phyloP scores from a whole-genome alignment of 306 rosid genomes.

The Trifolium fragiferum region DNA sequence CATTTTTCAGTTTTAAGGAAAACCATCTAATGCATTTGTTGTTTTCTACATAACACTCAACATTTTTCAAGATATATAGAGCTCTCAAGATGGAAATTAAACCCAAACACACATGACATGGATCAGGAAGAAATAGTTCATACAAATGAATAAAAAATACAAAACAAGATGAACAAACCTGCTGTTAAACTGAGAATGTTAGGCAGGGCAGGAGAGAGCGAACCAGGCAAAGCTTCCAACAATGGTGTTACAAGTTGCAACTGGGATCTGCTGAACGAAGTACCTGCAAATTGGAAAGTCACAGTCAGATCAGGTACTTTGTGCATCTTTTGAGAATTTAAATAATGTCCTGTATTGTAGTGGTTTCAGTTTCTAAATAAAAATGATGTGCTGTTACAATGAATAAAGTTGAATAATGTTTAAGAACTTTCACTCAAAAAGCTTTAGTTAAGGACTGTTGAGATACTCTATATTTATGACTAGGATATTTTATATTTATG shows the following conservation, averaged over 20 bases:
- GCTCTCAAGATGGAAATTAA: slow-evolving; percentile 7
- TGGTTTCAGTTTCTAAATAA: too few relatives aligned
- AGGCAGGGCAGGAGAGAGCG: slow-evolving; percentile 60
- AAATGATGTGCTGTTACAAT: slow-evolving; percentile 25
- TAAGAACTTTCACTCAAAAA: neutral
- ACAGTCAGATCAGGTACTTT: slow-evolving; percentile 31
- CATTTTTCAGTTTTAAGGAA: neutral
- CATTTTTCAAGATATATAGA: slow-evolving; percentile 20
- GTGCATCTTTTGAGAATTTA: slow-evolving; percentile 15
- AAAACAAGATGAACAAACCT: slow-evolving; percentile 59
- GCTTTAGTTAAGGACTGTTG: neutral
- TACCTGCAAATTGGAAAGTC: slow-evolving; percentile 60
- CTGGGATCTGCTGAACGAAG: slow-evolving; percentile 75
- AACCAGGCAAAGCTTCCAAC: slow-evolving; percentile 65
- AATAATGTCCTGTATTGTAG: neutral
- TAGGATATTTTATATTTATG: too few relatives aligned
- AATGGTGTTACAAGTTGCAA: slow-evolving; percentile 60
- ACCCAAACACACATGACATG: slow-evolving; percentile 20
- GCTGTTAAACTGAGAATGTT: slow-evolving; percentile 55
- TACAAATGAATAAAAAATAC: slow-evolving; percentile 5
- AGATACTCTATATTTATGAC: too few relatives aligned
- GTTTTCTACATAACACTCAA: neutral
- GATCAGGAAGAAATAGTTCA: slow-evolving; percentile 25
- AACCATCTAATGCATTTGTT: neutral
- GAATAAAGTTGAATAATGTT: slow-evolving; percentile 30